Conservation (phyloP, 2,329 filamentous ascomycete species). For the Phaeosphaeria sp. region DNA sequence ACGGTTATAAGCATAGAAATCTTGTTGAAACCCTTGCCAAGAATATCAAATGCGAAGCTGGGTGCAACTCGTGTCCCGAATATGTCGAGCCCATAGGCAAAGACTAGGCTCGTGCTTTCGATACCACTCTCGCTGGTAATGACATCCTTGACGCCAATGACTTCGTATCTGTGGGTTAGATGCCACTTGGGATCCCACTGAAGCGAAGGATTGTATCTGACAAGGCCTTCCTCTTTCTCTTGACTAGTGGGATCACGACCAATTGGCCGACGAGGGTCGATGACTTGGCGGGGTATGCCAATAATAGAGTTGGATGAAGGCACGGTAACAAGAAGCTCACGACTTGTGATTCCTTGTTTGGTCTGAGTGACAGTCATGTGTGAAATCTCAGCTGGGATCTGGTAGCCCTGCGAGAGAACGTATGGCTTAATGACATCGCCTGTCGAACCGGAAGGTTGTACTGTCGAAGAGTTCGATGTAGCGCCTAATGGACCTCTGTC, state of each 20-base stretch:
- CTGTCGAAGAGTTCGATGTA: conserved; percentile 75
- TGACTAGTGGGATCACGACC: conserved; percentile 80
- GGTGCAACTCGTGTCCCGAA: conserved; percentile 88
- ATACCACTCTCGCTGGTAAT: conserved; percentile 78
- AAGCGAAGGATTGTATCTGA: conserved; percentile 75
- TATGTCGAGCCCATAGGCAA: conserved; percentile 87
- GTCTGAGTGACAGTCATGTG: conserved; percentile 86
- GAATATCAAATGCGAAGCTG: conserved; percentile 86
- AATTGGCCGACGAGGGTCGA: conserved; percentile 87
- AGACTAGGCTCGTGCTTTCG: conserved; percentile 89
- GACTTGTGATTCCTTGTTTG: conserved; percentile 85
- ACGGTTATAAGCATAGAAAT: conserved; percentile 84
- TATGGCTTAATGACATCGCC: conserved; percentile 69
- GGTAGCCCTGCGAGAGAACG: conserved; percentile 79
- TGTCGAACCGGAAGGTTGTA: conserved; percentile 67
- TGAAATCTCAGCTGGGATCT: conserved; percentile 79
- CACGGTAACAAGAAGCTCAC: conserved; percentile 80
- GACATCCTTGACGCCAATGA: conserved; percentile 76
- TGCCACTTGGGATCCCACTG: conserved; percentile 84
- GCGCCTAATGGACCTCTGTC: conserved; percentile 81
- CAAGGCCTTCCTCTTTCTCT: conserved; percentile 84
- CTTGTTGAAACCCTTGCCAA: conserved; percentile 95
- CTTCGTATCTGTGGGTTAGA: conserved; percentile 81
- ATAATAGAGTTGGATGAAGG: conserved; percentile 76
- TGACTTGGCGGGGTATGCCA: conserved; percentile 76